Base-by-base conservation (phyloP, 176 grass and related monocot species). In the Saccharum officinarum region DNA sequence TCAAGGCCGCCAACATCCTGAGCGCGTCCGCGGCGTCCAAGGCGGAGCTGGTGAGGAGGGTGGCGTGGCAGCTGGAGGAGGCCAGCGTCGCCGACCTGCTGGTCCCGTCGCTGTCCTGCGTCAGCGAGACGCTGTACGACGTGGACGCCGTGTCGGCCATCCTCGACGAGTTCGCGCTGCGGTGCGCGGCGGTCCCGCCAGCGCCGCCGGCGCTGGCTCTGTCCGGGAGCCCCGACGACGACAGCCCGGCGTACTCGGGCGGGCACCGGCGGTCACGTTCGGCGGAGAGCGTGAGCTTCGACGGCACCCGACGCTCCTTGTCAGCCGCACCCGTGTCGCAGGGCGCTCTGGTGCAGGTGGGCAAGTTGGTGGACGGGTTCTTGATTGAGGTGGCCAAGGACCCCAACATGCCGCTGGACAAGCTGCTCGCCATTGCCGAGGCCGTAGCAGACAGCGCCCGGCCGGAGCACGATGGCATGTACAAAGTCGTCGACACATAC, bases 401-500 rank as follows among this genome's bases (percentile, higher is more conserved):
- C 70, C 25, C 88, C 61, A 92, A 94, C 82, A 64, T 99, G 86
- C 88, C 92, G 25, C 71, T 94, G 67, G 89, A 94, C 30, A 99
- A 96, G 82, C 67, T 99, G 57, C 91, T 96, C 76, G 81, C 88
- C 40, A 81, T 99, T 66, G 94, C 97, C 39, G 90, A 99, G 79
- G 81, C 97, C 67, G 81, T 99, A 78, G 88, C 94, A 3, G 97
- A 99, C 44, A 86, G 49, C 42, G 88, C 90, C 1, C 83, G 97
- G 33, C 82, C 83, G 2, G 93, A 96, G 80, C 93, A 99, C 79
- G 94, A 99, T 57, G 90, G 90, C 54, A 84, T 99, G 75, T 99
- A 99, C 93, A 86, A 89, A 87, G 92, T 87, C 66, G 85, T 99
- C 83, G 88, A 99, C 88, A 91, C 86, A 72, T 99, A 94, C 89